Base-by-base conservation (phyloP, 495 filamentous ascomycete genomes). In the Xylaria bambusicola region DNA sequence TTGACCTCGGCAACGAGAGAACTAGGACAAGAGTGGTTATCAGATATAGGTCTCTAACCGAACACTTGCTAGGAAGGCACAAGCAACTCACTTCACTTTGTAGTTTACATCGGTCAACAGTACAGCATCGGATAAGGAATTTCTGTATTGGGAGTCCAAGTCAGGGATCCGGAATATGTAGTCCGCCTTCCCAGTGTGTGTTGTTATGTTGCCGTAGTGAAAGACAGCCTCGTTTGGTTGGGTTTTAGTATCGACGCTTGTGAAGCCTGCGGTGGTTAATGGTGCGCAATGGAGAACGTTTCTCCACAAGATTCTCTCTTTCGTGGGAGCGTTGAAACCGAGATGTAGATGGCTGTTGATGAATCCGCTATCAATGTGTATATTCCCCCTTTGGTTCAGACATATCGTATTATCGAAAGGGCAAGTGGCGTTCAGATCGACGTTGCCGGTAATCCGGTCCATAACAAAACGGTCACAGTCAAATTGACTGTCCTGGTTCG, bases 231-330 rank as follows among this genome's bases (percentile, higher is more conserved):
- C 41, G 10, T 44, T 44, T 35, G 49, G 27, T n/a, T 6, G 33
- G 8, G 49, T 21, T 13, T 52, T 2, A 2, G 33, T 35, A 10
- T 26, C 23, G 18, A 24, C 2, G 23, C 33, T 52, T 4, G n/a
- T 52, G 18, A 52, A 46, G 17, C 40, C 26, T 8, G 7, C 38
- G 2, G 52, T 46, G 8, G 6, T 31, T 6, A 57, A 38, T 13
- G 54, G 54, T 2, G 44, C 44, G 21, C 54, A 57, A 27, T 57
- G 54, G 4, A 49, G 21, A 1, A 57, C 23, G 15, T 27, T 40
- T 40, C 44, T 57, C 2, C 12, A 17, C 21, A 48, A 8, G 13
- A 49, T 40, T 8, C 54, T 46, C 17, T 57, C 24, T 1, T 49
- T 9, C 3, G 18, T 24, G 0, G 44, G 54, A 27, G 54, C n/a